Percentiles rank a stretch among this genome's conserved stretches.
Evolutionary conservation across 148 eudicot genomes (phyloP).

Genomic region (Drosera capensis): DNA sequence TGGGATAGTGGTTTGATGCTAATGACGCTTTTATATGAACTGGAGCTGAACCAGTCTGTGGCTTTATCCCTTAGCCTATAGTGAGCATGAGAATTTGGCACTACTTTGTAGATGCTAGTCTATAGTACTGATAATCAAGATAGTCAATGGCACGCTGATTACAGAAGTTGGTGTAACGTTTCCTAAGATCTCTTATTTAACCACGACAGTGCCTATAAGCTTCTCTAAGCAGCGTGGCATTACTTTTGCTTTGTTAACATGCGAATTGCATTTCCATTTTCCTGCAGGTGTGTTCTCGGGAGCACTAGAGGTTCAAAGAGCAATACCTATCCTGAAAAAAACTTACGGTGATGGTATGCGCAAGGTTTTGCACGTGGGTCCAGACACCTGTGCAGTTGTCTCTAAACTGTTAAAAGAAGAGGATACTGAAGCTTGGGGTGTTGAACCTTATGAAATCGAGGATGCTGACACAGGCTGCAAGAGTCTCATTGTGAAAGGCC

Average conservation of each 20-base stretch:
- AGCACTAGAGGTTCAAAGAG: conserved; percentile 46
- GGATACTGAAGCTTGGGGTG: conserved; percentile 94
- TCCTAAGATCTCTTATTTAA: no score
- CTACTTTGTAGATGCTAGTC: no score
- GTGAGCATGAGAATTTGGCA: no score
- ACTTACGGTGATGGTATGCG: conserved; percentile 72
- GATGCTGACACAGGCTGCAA: conserved; percentile 66
- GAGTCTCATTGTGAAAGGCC: conserved; percentile 68
- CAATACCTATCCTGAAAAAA: conserved; percentile 62
- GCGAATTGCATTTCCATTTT: background rate
- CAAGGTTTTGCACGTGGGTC: conserved; percentile 89
- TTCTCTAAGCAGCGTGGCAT: background rate
- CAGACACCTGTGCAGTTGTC: conserved; percentile 80
- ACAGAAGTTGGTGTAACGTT: no score
- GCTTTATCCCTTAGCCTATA: no score
- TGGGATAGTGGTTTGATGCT: no score
- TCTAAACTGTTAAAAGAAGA: conserved; percentile 65
- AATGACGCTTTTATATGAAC: no score
- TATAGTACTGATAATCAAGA: no score
- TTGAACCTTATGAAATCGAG: conserved; percentile 87
- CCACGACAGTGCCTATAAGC: background rate
- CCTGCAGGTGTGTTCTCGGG: conserved; percentile 60
- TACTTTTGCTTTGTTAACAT: background rate
- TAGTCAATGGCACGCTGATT: no score
- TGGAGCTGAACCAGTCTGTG: no score